Evolutionary conservation across 1,284 basidiomycete genomes (phyloP).

Genomic region (Puccinia sorghi): DNA sequence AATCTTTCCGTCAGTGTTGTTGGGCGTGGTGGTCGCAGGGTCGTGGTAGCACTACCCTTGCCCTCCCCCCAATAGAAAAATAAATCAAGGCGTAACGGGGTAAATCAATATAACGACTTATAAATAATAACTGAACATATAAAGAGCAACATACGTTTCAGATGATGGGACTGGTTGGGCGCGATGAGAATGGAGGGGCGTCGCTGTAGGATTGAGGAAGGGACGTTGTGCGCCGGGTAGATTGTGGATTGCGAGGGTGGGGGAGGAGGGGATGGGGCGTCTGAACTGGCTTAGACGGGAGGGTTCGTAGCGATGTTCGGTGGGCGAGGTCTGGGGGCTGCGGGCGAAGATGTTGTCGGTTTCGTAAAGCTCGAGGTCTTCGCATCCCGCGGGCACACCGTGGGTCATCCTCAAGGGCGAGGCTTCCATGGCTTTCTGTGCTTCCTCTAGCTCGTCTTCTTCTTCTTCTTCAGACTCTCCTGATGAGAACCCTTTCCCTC

Average conservation of each 20-base stretch:
- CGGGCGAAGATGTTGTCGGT: neutral
- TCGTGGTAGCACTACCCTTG: neutral
- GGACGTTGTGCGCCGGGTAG: neutral
- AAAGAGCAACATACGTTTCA: neutral
- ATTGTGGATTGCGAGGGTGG: constrained; percentile 20
- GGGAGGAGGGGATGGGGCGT: constrained; percentile 21
- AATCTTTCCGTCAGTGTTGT: constrained; percentile 8
- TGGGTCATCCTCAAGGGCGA: constrained; percentile 38
- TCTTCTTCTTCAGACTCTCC: constrained; percentile 11
- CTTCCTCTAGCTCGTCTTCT: constrained; percentile 41
- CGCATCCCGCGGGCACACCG: constrained; percentile 39
- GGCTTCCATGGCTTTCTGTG: constrained; percentile 37
- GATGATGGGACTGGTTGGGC: neutral
- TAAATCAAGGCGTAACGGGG: neutral
- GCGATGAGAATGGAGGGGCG: neutral
- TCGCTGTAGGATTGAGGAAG: neutral
- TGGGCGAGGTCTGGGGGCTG: neutral
- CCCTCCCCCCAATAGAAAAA: neutral
- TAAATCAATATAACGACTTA: neutral
- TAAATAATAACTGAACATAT: neutral
- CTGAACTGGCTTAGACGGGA: neutral
- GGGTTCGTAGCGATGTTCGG: neutral
- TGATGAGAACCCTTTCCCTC: neutral
- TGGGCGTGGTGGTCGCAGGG: neutral
- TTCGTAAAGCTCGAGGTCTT: constrained; percentile 19